These are phyloP conservation scores for Sonneratia alba DNA, from an alignment of 345 rosid genomes.

Conservation along the genomic window DNA sequence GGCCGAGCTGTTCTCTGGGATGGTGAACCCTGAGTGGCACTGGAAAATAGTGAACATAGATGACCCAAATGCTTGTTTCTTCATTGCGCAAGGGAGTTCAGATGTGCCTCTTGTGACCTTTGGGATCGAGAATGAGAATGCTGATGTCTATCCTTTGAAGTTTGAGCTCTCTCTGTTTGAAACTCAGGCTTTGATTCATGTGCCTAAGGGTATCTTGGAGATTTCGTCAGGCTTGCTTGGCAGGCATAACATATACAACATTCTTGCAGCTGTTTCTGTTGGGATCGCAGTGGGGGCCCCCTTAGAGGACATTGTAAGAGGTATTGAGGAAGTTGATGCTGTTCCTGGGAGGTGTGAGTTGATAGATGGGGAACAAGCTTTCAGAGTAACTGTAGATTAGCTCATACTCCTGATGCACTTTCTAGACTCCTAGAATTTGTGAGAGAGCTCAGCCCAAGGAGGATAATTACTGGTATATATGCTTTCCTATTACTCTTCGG, in stretches of 20 bases:
- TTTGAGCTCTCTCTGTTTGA: conserved; percentile 86
- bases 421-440: conserved; percentile 84
- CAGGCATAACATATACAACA: conserved; percentile 76
- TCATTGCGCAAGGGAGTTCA: conserved; percentile 56
- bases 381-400: conserved; percentile 88
- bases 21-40: conserved; percentile 87
- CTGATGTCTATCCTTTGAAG: conserved; percentile 81
- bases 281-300: conserved; percentile 97
- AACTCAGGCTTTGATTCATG: conserved; percentile 82
- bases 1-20: conserved; percentile 75
- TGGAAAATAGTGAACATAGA: conserved; percentile 87
- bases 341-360: conserved; percentile 94
- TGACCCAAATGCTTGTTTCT: conserved; percentile 68
- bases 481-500: not conserved
- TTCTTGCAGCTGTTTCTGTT: conserved; percentile 84
- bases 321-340: conserved; percentile 87
- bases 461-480: conserved; percentile 77
- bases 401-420: conserved; percentile 69
- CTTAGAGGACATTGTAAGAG: conserved; percentile 86
- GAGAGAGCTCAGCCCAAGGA: conserved; percentile 72
- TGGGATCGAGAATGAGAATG: conserved; percentile 78
- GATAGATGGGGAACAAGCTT: conserved; percentile 92
- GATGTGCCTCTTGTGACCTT: conserved; percentile 81
- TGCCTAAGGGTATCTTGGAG: conserved; percentile 80
- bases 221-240: conserved; percentile 89